A percentile compares a stretch with the other conserved stretches of the same genome.
Evolutionary conservation across 805 yeast species (phyloP).

Genomic region (Candida awuae): DNA sequence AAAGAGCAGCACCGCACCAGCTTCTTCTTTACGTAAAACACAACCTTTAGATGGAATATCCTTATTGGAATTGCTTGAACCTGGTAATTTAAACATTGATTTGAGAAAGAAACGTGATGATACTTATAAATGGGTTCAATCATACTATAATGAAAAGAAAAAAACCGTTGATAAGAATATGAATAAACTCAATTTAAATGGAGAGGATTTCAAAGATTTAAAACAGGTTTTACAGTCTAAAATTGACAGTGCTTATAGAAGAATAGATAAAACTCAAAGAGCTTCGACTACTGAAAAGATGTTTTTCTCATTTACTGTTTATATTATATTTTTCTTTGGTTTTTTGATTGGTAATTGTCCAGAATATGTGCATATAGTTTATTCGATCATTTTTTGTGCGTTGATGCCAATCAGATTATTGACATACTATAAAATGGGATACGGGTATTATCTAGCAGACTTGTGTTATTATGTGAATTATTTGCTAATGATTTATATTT

Average conservation of each 20-base stretch:
- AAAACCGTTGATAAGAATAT: conserved; percentile 11
- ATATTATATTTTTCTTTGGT: conserved; percentile 63
- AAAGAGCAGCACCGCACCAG: not conserved
- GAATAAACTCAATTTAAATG: conserved; percentile 19
- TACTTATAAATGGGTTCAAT: conserved; percentile 25
- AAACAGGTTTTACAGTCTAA: conserved; percentile 20
- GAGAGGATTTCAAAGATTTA: conserved; percentile 24
- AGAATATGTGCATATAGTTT: conserved; percentile 63
- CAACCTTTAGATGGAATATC: conserved; percentile 24
- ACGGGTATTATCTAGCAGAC: conserved; percentile 85
- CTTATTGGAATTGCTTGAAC: conserved; percentile 27
- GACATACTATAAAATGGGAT: conserved; percentile 70
- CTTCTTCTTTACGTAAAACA: conserved; percentile 4
- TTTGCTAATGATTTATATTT: conserved; percentile 59
- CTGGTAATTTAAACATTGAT: conserved; percentile 18
- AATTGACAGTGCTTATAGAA: conserved; percentile 32
- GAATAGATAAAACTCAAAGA: conserved; percentile 30
- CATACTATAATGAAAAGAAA: conserved; percentile 22
- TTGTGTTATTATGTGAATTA: conserved; percentile 85
- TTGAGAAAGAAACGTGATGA: conserved; percentile 19
- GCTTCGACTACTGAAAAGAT: conserved; percentile 62
- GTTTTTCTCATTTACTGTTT: conserved; percentile 69
- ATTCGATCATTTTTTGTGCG: conserved; percentile 50
- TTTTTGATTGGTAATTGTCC: conserved; percentile 73
- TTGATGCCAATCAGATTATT: conserved; percentile 81